Base-by-base conservation (phyloP, 2,329 filamentous ascomycete genomes). In the Epichloe brachyelytri region DNA sequence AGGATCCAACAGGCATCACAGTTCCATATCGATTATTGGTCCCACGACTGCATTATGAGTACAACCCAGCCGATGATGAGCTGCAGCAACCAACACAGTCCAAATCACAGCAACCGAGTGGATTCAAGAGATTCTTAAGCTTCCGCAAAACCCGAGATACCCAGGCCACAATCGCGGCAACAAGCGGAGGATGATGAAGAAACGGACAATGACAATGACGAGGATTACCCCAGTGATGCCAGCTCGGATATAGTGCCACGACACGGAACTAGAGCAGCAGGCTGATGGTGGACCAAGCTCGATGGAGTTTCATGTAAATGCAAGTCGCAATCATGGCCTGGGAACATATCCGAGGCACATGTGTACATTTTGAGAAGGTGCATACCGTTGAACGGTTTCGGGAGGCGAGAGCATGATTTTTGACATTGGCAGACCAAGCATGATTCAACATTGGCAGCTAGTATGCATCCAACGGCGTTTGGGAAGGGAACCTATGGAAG, bases 1-100 rank as follows among this genome's bases (percentile, higher is more conserved):
- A 80, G 55, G 89, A 98, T 59, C 91, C 93, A 0, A 78, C 86
- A 0, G 94, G 93, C 14, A 88, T 88, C 56, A 98, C 93, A 0
- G 79, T 82, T 48, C 88, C 89, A 8, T 98, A 98, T 65, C 77
- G 88, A 39, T 70, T 98, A 5, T 76, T 97, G 2, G 83, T 98
- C 5, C 93, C 94, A 11, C 80, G 82, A 49, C 71, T 98, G 48
- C 77, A 75, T 67, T 83, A 82, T 52, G 74, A 78, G 48, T 75
- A 78, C 54, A 64, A 68, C 15, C 62, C 63, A 2, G 69, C 70
- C 49, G 68, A 71, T 4, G 67, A 70, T n/a, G 63, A 67, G 20
- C 38, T 59, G 45, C 55, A 36, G 30, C 49, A 51, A 22, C 22
- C 53, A 11, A 54, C 52, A 11, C 19, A 26, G 7, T 44, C 40